Evolutionary conservation across 257 asterid genomes (phyloP), one percentile per base, ranked within the genome.

Genomic region (Salvia miltiorrhiza): DNA sequence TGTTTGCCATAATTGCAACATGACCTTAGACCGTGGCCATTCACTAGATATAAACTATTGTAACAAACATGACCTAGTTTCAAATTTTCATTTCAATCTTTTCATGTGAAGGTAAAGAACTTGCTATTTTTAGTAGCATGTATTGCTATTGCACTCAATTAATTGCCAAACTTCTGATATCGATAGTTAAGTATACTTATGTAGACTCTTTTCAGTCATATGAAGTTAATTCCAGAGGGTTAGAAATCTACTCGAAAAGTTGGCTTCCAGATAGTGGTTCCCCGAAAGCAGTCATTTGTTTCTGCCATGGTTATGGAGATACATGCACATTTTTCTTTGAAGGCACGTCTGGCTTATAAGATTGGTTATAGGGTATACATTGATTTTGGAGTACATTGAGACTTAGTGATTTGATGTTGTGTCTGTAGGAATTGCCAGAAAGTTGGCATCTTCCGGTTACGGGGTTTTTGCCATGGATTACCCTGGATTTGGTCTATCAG

Each of bases 241-340:
- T 86, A 81, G 96, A 91, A 76, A 83, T 87, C 52, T 94, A 86
- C 85, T 55, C 94, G 7, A 94, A 86, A 80, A 86, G 96, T 81
- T 94, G 99, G 99, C 81, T 94, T 75, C 99, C 97, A 1, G 85
- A 79, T 50, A 78, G 81, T 72, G 76, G 78, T 71, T 76, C 89
- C 59, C 89, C 96, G 14, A 89, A 89, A 86, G 99, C 97, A 5
- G 58, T 89, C 75, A 73, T 91, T 77, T 94, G 86, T 70, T 71
- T 83, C 72, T 94, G 98, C 74, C 99, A 94, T 79, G 99, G 99
- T 76, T 94, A 94, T 68, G 98, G 96, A 59, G 99, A 94, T 76
- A 91, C 99, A 53, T 91, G 95, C 88, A 84, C 97, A 23, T 94
- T 94, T 78, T 91, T 91, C 86, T 68, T 79, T 37, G 99, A 94